Evolutionary conservation across 2,329 filamentous ascomycete genomes (phyloP), one percentile per base, ranked within the genome.

Genomic region (Neonectria coccinea): DNA sequence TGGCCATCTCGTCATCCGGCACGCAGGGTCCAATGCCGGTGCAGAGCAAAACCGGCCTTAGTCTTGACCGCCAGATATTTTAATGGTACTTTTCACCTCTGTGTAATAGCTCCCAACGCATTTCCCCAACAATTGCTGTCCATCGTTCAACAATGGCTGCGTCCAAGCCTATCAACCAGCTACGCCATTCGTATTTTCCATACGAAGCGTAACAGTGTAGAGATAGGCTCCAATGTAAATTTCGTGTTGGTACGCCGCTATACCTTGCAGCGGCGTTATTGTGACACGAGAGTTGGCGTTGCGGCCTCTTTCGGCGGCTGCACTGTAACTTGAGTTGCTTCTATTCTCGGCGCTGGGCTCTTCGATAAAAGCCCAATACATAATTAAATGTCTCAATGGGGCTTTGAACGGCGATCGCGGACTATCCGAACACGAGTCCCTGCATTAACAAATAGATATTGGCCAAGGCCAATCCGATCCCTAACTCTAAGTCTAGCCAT

Each of bases 311-410:
- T 25, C 22, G 22, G 22, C 22, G 22, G 4, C 44, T 47, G 44
- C 20, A 27, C 51, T 41, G 20, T 8, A 27, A 29, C 33, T 12
- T 47, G 11, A n/a, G 16, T 1, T 29, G 27, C 36, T 29, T 41
- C 51, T 54, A 54, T 29, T 54, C 51, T 42, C 36, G 22, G 36
- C 31, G 12, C 18, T 27, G 16, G 6, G 14, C 9, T 11, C 16
- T 22, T 33, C 3, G 4, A 27, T 42, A 16, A 41, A 18, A 3
- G 20, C 10, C 27, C 48, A n/a, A 54, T 29, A 5, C 16, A 12
- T 18, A 14, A 54, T n/a, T 11, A 54, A 54, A 42, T 54, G 51
- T 42, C 33, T 54, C 36, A 42, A 14, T 54, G 36, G 7, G 14
- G 9, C 20, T 25, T n/a, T n/a, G n/a, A n/a, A n/a, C n/a, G n/a